Evolutionary conservation across 2,329 filamentous ascomycete species (phyloP).

Genomic region (Didymella glomerata): DNA sequence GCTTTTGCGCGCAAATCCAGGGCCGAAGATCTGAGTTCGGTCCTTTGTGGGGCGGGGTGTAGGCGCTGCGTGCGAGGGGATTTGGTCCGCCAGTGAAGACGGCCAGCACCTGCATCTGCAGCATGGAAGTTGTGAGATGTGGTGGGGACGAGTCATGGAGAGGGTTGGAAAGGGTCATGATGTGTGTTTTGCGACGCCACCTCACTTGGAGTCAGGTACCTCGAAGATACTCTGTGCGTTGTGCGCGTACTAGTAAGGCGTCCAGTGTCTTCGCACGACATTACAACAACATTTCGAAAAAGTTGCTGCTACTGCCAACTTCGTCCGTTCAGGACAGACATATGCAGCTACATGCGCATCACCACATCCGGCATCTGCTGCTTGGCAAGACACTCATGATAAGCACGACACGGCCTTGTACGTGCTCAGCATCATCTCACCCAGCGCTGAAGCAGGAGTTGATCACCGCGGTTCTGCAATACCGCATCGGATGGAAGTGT

Average conservation of each 20-base stretch:
- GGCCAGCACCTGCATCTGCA: background rate
- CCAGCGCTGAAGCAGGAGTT: background rate
- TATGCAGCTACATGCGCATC: background rate
- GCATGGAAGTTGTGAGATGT: background rate
- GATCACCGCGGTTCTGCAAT: background rate
- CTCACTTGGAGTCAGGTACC: background rate
- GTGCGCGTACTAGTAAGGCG: background rate
- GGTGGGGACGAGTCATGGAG: background rate
- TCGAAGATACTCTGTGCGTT: background rate
- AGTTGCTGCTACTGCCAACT: background rate
- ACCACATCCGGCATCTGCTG: background rate
- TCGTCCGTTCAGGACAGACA: background rate
- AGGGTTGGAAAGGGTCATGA: background rate
- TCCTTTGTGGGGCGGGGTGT: constrained; percentile 3
- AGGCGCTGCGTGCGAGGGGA: background rate
- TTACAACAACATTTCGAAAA: background rate
- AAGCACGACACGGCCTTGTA: background rate
- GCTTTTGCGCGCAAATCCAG: background rate
- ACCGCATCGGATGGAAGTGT: background rate
- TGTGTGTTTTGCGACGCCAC: background rate
- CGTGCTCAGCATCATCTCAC: background rate
- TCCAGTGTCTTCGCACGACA: background rate
- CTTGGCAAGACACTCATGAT: background rate
- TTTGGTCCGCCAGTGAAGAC: background rate
- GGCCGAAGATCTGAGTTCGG: background rate